These are phyloP conservation scores for Monilinia aucupariae DNA, from an alignment of 2,329 filamentous ascomycete genomes.

Conservation along the genomic window DNA sequence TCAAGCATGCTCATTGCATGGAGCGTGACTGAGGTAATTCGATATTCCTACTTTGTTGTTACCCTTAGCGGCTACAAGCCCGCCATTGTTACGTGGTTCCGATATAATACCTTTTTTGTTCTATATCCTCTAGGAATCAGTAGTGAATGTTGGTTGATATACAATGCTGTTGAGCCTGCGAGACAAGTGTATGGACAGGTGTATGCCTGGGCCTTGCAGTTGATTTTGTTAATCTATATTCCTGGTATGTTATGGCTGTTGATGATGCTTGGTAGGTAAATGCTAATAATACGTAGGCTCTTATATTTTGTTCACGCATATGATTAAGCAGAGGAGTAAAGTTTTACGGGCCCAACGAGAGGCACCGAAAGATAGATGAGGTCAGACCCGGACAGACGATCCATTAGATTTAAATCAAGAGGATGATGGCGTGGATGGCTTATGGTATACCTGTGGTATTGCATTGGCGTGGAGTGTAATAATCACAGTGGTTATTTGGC, in stretches of 20 bases:
- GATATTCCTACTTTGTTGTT: slow-evolving; percentile 86
- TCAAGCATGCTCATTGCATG: slow-evolving; percentile 78
- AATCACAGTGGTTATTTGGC: neutral
- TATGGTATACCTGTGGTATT: neutral
- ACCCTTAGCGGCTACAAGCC: slow-evolving; percentile 61
- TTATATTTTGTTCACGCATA: slow-evolving; percentile 86
- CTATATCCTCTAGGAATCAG: slow-evolving; percentile 89
- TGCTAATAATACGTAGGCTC: slow-evolving; percentile 39
- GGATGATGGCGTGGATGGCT: neutral
- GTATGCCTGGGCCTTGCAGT: slow-evolving; percentile 56
- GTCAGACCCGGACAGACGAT: neutral
- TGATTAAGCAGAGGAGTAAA: slow-evolving; percentile 86
- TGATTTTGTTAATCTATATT: slow-evolving; percentile 68
- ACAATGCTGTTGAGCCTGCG: slow-evolving; percentile 59
- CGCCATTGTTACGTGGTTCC: slow-evolving; percentile 65
- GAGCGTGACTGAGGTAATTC: slow-evolving; percentile 85
- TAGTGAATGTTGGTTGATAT: slow-evolving; percentile 80
- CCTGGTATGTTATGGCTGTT: slow-evolving; percentile 54
- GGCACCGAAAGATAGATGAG: slow-evolving; percentile 37
- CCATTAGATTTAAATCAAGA: neutral
- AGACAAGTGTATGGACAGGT: slow-evolving; percentile 41
- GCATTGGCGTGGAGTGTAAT: neutral
- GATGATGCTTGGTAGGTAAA: neutral
- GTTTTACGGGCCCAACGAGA: slow-evolving; percentile 57
- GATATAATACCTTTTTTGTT: slow-evolving; percentile 89